These are phyloP conservation scores for Abrus precatorius DNA, from an alignment of 306 rosid species.

Conservation along the genomic window DNA sequence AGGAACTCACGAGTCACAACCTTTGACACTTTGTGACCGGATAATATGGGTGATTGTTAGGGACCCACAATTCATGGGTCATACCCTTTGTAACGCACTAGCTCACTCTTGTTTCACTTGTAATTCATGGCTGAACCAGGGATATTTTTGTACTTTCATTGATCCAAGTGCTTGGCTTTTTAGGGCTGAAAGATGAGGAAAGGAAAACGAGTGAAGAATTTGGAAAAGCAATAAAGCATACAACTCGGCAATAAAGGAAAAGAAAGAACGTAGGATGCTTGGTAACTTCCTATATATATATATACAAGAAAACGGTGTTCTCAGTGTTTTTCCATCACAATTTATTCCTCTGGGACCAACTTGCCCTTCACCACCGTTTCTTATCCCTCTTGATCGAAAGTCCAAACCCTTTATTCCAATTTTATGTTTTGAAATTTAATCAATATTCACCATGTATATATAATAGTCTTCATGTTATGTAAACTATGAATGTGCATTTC, in stretches of 20 bases:
- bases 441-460: background rate
- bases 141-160: constrained; percentile 27
- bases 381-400: background rate
- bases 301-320: background rate
- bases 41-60: constrained; percentile 31
- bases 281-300: background rate
- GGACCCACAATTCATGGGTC: constrained; percentile 31
- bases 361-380: background rate
- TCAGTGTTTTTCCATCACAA: background rate
- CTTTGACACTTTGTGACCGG: constrained; percentile 22
- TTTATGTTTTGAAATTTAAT: background rate
- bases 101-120: background rate
- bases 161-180: background rate
- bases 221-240: constrained; percentile 37
- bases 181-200: constrained; percentile 12
- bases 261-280: constrained; percentile 19
- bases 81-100: constrained; percentile 31
- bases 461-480: background rate
- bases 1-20: constrained; percentile 3
- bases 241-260: constrained; percentile 41
- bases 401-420: background rate
- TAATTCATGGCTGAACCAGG: constrained; percentile 3
- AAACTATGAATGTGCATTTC: constrained; percentile 1
- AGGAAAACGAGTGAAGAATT: constrained; percentile 41
- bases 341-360: background rate